phyloP scores from a whole-genome alignment of 2,329 filamentous ascomycete genomes.

The Aspergillus quadrilineatus region DNA sequence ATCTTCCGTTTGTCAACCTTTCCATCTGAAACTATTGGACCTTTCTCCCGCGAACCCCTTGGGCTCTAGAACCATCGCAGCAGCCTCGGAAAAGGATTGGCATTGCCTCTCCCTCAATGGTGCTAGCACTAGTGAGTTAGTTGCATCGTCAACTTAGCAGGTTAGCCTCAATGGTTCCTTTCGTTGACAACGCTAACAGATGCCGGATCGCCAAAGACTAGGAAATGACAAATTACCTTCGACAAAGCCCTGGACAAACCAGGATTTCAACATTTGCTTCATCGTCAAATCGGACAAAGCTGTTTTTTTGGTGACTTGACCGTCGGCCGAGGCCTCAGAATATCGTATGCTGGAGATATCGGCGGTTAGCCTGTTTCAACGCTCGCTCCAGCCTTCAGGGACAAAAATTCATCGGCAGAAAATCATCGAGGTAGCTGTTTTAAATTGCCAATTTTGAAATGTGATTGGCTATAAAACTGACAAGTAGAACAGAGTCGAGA shows the following conservation, averaged over 20 bases:
- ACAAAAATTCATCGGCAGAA: neutral
- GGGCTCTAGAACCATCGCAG: neutral
- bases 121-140: neutral
- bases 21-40: neutral
- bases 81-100: neutral
- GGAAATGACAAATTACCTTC: neutral
- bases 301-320: neutral
- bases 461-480: neutral
- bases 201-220: neutral
- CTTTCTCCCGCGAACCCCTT: neutral
- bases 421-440: neutral
- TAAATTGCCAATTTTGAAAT: neutral
- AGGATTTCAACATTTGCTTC: neutral
- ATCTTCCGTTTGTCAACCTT: neutral
- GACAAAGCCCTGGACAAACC: too few species aligned
- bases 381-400: neutral
- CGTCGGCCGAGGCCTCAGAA: neutral
- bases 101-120: neutral
- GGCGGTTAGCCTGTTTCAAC: neutral
- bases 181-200: neutral
- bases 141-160: neutral
- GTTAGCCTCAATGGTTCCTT: neutral
- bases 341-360: neutral
- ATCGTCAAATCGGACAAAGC: neutral
- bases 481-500: neutral